Percentiles rank a stretch among this genome's conserved stretches.
Conservation (phyloP, 805 yeast genomes). For the Priceomyces fermenticarens region DNA sequence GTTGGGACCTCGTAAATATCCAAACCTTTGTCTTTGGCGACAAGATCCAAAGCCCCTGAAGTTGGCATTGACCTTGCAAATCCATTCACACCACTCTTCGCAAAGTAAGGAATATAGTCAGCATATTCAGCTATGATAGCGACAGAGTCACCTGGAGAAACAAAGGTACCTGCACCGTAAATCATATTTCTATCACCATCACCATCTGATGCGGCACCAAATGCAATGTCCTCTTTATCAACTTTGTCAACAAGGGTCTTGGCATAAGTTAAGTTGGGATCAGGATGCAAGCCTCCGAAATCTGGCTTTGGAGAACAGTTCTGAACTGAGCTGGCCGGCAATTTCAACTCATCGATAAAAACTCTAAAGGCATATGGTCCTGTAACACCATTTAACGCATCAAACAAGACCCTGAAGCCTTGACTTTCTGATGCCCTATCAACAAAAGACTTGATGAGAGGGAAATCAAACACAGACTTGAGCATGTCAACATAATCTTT, state of each 20-base stretch:
- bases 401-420: slow-evolving; percentile 76
- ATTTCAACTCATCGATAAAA: slow-evolving; percentile 79
- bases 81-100: slow-evolving; percentile 81
- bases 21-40: slow-evolving; percentile 74
- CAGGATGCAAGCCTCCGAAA: slow-evolving; percentile 97
- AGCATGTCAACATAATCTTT: slow-evolving; percentile 73
- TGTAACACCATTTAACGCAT: slow-evolving; percentile 91
- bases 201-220: slow-evolving; percentile 98
- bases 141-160: slow-evolving; percentile 97
- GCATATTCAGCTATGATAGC: slow-evolving; percentile 97
- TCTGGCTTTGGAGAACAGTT: slow-evolving; percentile 80
- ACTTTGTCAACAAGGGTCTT: slow-evolving; percentile 80
- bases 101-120: slow-evolving; percentile 84
- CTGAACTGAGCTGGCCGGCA: slow-evolving; percentile 69
- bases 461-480: slow-evolving; percentile 85
- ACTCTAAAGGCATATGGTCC: slow-evolving; percentile 92
- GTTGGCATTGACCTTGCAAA: slow-evolving; percentile 98
- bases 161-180: slow-evolving; percentile 91
- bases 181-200: slow-evolving; percentile 99
- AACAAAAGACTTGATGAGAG: slow-evolving; percentile 70
- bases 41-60: slow-evolving; percentile 88
- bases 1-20: slow-evolving; percentile 93
- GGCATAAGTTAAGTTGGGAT: slow-evolving; percentile 95
- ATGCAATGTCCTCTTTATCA: slow-evolving; percentile 76
- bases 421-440: slow-evolving; percentile 42